phyloP scores from a whole-genome alignment of 2,329 filamentous ascomycete species.

The Lasiodiplodia sp. region DNA sequence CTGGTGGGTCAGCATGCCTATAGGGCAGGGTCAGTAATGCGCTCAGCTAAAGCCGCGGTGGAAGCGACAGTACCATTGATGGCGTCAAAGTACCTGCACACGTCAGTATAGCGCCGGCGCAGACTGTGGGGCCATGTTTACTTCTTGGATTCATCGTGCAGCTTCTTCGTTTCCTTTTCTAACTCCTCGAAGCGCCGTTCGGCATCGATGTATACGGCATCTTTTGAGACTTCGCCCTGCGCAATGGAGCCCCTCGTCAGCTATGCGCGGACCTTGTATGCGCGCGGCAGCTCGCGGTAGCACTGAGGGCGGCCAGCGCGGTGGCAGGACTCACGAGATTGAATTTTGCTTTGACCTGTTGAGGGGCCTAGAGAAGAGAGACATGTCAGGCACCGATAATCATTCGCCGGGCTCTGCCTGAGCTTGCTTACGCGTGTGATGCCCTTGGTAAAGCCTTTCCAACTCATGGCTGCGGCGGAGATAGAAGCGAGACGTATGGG shows the following conservation, averaged over 20 bases:
- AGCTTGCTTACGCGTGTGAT: slow-evolving; percentile 73
- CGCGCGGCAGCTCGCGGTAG: slow-evolving; percentile 2
- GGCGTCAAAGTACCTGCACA: slow-evolving; percentile 79
- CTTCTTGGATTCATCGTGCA: slow-evolving; percentile 96
- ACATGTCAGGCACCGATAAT: slow-evolving; percentile 21
- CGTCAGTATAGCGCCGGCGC: slow-evolving; percentile 36
- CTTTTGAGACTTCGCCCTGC: slow-evolving; percentile 88
- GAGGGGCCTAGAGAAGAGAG: slow-evolving; percentile 71
- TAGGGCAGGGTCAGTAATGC: slow-evolving; percentile 11
- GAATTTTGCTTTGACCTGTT: slow-evolving; percentile 89
- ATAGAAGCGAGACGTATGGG: background rate
- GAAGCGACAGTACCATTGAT: slow-evolving; percentile 74
- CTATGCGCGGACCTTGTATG: slow-evolving; percentile 25
- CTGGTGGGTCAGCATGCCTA: slow-evolving; percentile 92
- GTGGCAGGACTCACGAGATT: slow-evolving; percentile 67
- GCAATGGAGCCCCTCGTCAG: slow-evolving; percentile 32
- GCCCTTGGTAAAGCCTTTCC: slow-evolving; percentile 94
- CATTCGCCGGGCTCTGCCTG: slow-evolving; percentile 5
- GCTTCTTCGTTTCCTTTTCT: slow-evolving; percentile 93
- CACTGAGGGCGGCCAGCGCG: background rate
- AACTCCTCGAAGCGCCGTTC: slow-evolving; percentile 94
- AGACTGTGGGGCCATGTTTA: slow-evolving; percentile 38
- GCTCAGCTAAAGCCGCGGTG: background rate
- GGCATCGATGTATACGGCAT: slow-evolving; percentile 92
- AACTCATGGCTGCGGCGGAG: slow-evolving; percentile 73